Evolutionary conservation across 2,329 filamentous ascomycete genomes (phyloP).

Genomic region (Seiridium cupressi): DNA sequence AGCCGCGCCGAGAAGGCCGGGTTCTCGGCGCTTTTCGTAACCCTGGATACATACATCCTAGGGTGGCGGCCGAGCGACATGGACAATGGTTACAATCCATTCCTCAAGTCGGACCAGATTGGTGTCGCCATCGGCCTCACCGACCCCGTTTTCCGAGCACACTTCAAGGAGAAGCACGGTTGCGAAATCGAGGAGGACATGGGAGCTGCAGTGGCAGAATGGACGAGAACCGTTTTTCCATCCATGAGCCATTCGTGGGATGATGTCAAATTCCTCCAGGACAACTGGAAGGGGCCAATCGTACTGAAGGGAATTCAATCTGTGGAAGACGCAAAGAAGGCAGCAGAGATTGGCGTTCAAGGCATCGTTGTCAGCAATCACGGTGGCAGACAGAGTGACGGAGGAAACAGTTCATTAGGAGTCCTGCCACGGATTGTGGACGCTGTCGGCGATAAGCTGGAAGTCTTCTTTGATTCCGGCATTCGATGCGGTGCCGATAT

Average conservation of each 20-base stretch:
- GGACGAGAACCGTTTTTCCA: slow-evolving; percentile 24
- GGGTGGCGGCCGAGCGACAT: slow-evolving; percentile 25
- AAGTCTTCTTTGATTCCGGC: slow-evolving; percentile 61
- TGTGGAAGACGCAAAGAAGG: slow-evolving; percentile 23
- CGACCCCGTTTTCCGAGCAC: slow-evolving; percentile 22
- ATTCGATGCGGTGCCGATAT: slow-evolving; percentile 60
- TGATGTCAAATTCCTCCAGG: slow-evolving; percentile 20
- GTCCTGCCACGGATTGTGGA: slow-evolving; percentile 60
- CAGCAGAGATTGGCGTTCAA: slow-evolving; percentile 17
- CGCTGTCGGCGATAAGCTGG: slow-evolving; percentile 57
- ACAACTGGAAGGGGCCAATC: slow-evolving; percentile 26
- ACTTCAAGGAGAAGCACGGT: slow-evolving; percentile 19
- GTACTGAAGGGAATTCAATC: slow-evolving; percentile 32
- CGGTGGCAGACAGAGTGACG: slow-evolving; percentile 56
- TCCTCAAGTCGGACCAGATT: slow-evolving; percentile 23
- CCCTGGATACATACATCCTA: slow-evolving; percentile 25
- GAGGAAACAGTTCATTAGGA: slow-evolving; percentile 51
- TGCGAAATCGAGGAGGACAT: slow-evolving; percentile 18
- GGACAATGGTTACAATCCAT: slow-evolving; percentile 25
- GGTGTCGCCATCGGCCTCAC: slow-evolving; percentile 24
- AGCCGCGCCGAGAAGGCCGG: slow-evolving; percentile 17
- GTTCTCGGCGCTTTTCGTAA: slow-evolving; percentile 22
- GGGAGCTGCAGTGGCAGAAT: slow-evolving; percentile 19
- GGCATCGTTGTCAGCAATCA: slow-evolving; percentile 56
- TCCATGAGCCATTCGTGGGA: slow-evolving; percentile 23